A percentile compares a stretch with the other conserved stretches of the same genome.
phyloP scores from a whole-genome alignment of 2,329 filamentous ascomycete genomes.

The Lachnellula cervina region DNA sequence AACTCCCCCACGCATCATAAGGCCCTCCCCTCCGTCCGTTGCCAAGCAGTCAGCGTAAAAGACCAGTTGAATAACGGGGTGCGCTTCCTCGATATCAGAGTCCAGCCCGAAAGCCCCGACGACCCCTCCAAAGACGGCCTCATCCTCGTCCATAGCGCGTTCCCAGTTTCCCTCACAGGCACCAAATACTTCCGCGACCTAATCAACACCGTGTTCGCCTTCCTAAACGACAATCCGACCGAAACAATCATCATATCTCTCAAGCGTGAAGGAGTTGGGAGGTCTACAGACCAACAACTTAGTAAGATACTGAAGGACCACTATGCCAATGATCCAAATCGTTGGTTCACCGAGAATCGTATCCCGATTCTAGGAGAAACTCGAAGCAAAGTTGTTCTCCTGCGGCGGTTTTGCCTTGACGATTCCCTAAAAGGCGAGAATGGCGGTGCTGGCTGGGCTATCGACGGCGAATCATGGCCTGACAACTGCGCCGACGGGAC shows the following conservation, averaged over 20 bases:
- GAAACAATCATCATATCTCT: slow-evolving; percentile 83
- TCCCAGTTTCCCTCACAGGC: slow-evolving; percentile 80
- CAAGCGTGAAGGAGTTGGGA: slow-evolving; percentile 86
- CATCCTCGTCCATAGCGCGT: slow-evolving; percentile 81
- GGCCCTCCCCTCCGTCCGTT: slow-evolving; percentile 87
- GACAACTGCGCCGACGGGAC: slow-evolving; percentile 80
- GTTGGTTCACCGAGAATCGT: slow-evolving; percentile 74
- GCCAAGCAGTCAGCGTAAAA: slow-evolving; percentile 73
- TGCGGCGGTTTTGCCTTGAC: slow-evolving; percentile 73
- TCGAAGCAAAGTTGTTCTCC: slow-evolving; percentile 76
- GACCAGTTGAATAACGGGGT: slow-evolving; percentile 86
- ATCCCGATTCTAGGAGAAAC: slow-evolving; percentile 75
- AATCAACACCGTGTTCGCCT: slow-evolving; percentile 65
- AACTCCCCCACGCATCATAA: slow-evolving; percentile 83
- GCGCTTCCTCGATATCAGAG: slow-evolving; percentile 88
- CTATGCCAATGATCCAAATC: slow-evolving; percentile 56
- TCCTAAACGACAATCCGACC: slow-evolving; percentile 70
- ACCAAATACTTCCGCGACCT: slow-evolving; percentile 73
- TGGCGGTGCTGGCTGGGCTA: slow-evolving; percentile 48
- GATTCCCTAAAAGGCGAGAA: slow-evolving; percentile 48
- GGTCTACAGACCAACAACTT: slow-evolving; percentile 73
- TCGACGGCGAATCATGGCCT: slow-evolving; percentile 68
- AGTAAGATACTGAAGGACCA: slow-evolving; percentile 66
- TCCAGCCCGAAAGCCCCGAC: slow-evolving; percentile 58
- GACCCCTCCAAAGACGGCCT: slow-evolving; percentile 60